These are phyloP conservation scores for Gaeumannomyces sp. DNA, from an alignment of 2,329 filamentous ascomycete genomes.

Conservation along the genomic window DNA sequence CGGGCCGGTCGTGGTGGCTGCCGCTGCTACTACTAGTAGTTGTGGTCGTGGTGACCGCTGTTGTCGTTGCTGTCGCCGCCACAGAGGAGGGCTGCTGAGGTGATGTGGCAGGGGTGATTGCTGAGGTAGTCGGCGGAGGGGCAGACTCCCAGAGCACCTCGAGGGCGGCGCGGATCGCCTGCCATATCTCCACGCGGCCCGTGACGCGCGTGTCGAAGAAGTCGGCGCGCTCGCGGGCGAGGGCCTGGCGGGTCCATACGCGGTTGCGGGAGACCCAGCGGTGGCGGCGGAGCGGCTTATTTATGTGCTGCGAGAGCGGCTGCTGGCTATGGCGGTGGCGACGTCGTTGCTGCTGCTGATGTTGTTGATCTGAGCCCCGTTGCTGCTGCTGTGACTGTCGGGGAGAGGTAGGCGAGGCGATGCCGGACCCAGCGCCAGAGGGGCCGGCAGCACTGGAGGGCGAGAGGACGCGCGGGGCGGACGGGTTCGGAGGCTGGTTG, in stretches of 20 bases:
- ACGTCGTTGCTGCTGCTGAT: slow-evolving; percentile 25
- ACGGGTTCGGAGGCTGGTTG: slow-evolving; percentile 33
- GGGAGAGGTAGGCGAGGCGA: slow-evolving; percentile 17
- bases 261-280: slow-evolving; percentile 58
- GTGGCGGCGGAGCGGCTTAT: slow-evolving; percentile 60
- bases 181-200: slow-evolving; percentile 74
- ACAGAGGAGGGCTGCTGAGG: not conserved
- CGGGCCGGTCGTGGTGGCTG: slow-evolving; percentile 16
- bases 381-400: slow-evolving; percentile 3
- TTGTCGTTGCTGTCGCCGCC: not conserved
- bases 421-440: slow-evolving; percentile 16
- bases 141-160: slow-evolving; percentile 58
- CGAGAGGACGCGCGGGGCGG: slow-evolving; percentile 18
- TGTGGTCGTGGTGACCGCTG: not conserved
- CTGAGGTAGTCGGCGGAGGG: slow-evolving; percentile 17
- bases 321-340: slow-evolving; percentile 24
- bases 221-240: slow-evolving; percentile 67
- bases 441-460: slow-evolving; percentile 20
- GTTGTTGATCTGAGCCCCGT: slow-evolving; percentile 14
- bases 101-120: not conserved
- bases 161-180: slow-evolving; percentile 61
- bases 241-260: slow-evolving; percentile 61
- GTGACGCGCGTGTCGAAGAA: slow-evolving; percentile 90
- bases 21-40: not conserved
- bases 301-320: slow-evolving; percentile 59